Conservation (phyloP, 1,284 basidiomycete species). For the Schizophyllum commune region DNA sequence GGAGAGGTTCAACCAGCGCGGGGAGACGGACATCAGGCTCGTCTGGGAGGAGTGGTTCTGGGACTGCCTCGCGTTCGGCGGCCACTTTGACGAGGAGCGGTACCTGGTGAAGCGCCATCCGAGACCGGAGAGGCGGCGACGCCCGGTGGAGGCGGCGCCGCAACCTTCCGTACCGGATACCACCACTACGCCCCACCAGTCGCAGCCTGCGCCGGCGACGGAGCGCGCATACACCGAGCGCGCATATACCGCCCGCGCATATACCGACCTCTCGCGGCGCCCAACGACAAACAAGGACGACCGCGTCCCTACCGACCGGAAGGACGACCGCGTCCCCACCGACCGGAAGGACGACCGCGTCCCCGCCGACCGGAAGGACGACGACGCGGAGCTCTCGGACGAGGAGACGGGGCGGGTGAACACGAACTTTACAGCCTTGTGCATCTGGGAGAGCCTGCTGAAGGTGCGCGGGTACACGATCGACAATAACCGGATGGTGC, state of each 20-base stretch:
- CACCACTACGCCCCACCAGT: neutral
- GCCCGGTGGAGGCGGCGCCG: neutral
- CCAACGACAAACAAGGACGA: neutral
- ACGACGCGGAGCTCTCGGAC: conserved; percentile 27
- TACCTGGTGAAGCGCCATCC: conserved; percentile 49
- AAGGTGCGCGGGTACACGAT: conserved; percentile 57
- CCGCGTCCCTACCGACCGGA: no score
- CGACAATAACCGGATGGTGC: conserved; percentile 14
- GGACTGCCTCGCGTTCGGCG: conserved; percentile 67
- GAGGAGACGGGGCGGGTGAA: conserved; percentile 46
- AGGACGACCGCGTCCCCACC: conserved; percentile 6
- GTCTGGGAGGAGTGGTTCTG: conserved; percentile 87
- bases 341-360: no score
- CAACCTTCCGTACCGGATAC: neutral
- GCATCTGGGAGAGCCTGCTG: conserved; percentile 61
- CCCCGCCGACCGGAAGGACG: no score
- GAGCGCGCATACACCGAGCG: no score
- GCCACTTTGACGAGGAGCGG: conserved; percentile 45
- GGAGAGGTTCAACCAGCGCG: conserved; percentile 54
- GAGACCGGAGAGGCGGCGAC: conserved; percentile 43
- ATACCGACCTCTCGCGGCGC: neutral
- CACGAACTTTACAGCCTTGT: conserved; percentile 32
- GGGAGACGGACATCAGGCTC: conserved; percentile 59
- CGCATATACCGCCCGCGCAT: neutral
- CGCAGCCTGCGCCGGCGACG: no score